Percentiles rank a stretch among this genome's conserved stretches.
Evolutionary conservation across 306 rosid species (phyloP).

Genomic region (Cicer bijugum): DNA sequence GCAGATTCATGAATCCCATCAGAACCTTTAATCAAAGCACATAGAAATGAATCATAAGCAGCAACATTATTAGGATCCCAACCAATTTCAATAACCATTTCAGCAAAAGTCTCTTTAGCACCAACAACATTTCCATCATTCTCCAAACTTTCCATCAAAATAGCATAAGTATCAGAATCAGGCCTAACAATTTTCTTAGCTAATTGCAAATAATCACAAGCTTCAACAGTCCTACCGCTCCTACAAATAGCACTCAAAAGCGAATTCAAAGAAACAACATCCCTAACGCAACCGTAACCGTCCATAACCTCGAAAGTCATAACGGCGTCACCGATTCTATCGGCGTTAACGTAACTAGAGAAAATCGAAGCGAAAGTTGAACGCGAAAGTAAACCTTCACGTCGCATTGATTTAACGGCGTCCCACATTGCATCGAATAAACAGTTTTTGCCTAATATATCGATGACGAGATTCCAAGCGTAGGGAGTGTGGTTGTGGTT

Average conservation of each 20-base stretch:
- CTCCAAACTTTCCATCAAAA: slow-evolving; percentile 79
- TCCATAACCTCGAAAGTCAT: slow-evolving; percentile 61
- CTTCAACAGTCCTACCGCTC: slow-evolving; percentile 54
- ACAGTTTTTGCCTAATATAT: slow-evolving; percentile 61
- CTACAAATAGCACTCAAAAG: slow-evolving; percentile 71
- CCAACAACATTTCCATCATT: slow-evolving; percentile 52
- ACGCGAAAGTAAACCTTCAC: slow-evolving; percentile 50
- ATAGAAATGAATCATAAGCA: slow-evolving; percentile 64
- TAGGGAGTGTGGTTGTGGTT: slow-evolving; percentile 63
- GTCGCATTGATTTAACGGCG: slow-evolving; percentile 63
- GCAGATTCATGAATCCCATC: slow-evolving; percentile 57
- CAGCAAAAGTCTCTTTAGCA: slow-evolving; percentile 60
- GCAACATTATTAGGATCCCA: slow-evolving; percentile 67
- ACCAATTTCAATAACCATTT: slow-evolving; percentile 69
- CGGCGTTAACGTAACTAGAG: slow-evolving; percentile 57
- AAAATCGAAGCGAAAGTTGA: slow-evolving; percentile 76
- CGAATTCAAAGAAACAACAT: slow-evolving; percentile 62
- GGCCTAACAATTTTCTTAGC: slow-evolving; percentile 56
- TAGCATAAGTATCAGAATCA: slow-evolving; percentile 59
- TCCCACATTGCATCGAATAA: slow-evolving; percentile 75
- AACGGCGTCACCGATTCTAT: slow-evolving; percentile 52
- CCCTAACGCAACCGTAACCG: slow-evolving; percentile 54
- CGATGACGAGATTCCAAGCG: slow-evolving; percentile 71
- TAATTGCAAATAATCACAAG: slow-evolving; percentile 53
- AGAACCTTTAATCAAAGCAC: slow-evolving; percentile 55